A percentile compares a stretch with the other conserved stretches of the same genome.
Evolutionary conservation across 805 yeast species (phyloP).

Genomic region (Yarrowia divulgata): DNA sequence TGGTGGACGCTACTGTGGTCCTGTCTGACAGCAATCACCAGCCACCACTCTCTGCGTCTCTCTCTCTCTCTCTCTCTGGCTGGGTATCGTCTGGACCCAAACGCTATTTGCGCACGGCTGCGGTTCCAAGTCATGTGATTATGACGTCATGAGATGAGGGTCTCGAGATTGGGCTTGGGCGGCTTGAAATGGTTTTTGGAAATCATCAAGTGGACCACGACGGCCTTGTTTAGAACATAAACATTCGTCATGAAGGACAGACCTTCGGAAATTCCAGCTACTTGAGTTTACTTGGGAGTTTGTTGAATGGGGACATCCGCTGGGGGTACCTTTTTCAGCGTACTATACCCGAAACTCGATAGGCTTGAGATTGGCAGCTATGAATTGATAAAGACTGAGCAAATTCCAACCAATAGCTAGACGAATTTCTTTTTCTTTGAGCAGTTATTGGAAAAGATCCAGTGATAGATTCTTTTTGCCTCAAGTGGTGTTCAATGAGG

Average conservation of each 20-base stretch:
- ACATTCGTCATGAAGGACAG: background rate
- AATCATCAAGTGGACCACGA: too few relatives aligned
- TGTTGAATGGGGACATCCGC: background rate
- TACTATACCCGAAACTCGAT: background rate
- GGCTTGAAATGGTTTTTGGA: background rate
- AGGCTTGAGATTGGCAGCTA: too few relatives aligned
- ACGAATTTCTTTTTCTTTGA: too few relatives aligned
- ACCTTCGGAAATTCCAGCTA: background rate
- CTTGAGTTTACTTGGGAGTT: background rate
- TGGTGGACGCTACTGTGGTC: background rate
- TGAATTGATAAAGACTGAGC: too few relatives aligned
- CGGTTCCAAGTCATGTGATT: background rate
- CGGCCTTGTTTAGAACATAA: too few relatives aligned
- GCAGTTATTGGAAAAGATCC: too few relatives aligned
- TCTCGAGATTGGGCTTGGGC: background rate
- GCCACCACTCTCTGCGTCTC: too few relatives aligned
- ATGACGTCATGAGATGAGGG: slow-evolving; percentile 11
- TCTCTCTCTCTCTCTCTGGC: background rate
- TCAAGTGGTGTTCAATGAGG: too few relatives aligned
- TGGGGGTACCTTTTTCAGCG: background rate
- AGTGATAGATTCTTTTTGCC: too few relatives aligned
- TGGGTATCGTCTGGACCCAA: background rate
- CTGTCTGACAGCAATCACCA: slow-evolving; percentile 3
- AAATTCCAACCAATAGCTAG: too few relatives aligned
- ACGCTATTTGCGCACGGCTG: slow-evolving; percentile 11